Evolutionary conservation across 495 filamentous ascomycete species (phyloP).

Genomic region (Peziza echinospora): DNA sequence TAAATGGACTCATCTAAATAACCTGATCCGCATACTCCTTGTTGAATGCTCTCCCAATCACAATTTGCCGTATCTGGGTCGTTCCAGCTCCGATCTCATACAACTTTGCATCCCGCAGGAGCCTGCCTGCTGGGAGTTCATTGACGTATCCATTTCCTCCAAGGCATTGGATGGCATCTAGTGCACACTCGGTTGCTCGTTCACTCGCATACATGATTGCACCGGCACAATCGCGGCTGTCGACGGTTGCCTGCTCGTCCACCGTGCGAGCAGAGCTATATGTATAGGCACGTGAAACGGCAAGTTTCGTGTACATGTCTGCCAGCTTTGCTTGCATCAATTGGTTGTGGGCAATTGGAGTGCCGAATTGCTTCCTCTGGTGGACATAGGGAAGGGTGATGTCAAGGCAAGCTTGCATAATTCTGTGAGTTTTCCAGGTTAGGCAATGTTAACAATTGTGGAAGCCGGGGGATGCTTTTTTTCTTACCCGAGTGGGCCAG

Average conservation of each 20-base stretch:
- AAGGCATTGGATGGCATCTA: constrained; percentile 85
- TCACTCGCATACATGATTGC: constrained; percentile 89
- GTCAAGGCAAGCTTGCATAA: constrained; percentile 87
- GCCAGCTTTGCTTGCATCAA: constrained; percentile 82
- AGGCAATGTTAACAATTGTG: neutral
- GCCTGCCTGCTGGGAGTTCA: constrained; percentile 70
- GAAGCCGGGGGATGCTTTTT: no score
- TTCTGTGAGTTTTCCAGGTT: no score
- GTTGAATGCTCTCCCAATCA: constrained; percentile 87
- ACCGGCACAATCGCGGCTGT: constrained; percentile 84
- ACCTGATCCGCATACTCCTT: no score
- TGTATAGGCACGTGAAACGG: constrained; percentile 60
- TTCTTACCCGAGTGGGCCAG: constrained; percentile 60
- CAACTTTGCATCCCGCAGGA: constrained; percentile 69
- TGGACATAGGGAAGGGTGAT: constrained; percentile 78
- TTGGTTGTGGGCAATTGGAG: constrained; percentile 80
- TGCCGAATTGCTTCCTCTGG: constrained; percentile 67
- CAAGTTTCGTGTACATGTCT: constrained; percentile 90
- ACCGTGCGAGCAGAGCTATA: constrained; percentile 53
- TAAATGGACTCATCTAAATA: no score
- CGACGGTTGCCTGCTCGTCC: constrained; percentile 42
- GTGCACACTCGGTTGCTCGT: constrained; percentile 64
- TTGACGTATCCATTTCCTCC: constrained; percentile 94
- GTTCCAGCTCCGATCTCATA: constrained; percentile 98
- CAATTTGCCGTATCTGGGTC: constrained; percentile 79